phyloP scores from a whole-genome alignment of 257 asterid species.

The Solanum sejunctum region DNA sequence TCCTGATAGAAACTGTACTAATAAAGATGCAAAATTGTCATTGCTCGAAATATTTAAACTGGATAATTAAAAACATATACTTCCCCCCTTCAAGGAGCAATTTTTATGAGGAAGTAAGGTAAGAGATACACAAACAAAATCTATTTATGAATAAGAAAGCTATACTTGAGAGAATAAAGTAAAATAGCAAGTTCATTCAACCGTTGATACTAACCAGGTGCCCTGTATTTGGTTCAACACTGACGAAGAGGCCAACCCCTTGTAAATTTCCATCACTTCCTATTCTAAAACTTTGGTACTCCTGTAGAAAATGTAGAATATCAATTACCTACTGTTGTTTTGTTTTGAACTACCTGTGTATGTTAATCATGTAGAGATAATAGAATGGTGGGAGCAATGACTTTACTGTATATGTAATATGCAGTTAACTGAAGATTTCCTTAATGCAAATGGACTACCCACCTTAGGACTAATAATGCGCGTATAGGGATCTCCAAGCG shows the following conservation, averaged over 20 bases:
- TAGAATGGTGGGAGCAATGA: background rate
- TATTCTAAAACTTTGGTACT: slow-evolving; percentile 78
- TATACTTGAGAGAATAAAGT: background rate
- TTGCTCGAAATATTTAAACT: background rate
- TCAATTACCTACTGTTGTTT: background rate
- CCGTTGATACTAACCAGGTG: slow-evolving; percentile 46
- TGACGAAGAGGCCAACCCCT: slow-evolving; percentile 87
- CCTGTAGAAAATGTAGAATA: slow-evolving; percentile 33
- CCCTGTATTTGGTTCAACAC: slow-evolving; percentile 64
- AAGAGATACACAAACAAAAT: background rate
- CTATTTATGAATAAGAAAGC: background rate
- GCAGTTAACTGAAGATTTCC: background rate
- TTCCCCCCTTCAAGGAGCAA: background rate
- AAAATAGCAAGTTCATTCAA: background rate
- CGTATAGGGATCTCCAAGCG: slow-evolving; percentile 95
- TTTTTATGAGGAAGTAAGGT: background rate
- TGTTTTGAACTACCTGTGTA: background rate
- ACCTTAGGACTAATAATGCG: slow-evolving; percentile 96
- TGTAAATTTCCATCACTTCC: slow-evolving; percentile 95
- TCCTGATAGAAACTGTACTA: background rate
- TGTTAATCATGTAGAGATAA: background rate
- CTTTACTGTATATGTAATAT: background rate
- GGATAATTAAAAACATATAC: background rate
- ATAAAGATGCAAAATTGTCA: background rate
- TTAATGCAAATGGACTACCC: background rate